Evolutionary conservation across 208 protist genomes (phyloP).

Genomic region (Vickermania ingenoplastis): DNA sequence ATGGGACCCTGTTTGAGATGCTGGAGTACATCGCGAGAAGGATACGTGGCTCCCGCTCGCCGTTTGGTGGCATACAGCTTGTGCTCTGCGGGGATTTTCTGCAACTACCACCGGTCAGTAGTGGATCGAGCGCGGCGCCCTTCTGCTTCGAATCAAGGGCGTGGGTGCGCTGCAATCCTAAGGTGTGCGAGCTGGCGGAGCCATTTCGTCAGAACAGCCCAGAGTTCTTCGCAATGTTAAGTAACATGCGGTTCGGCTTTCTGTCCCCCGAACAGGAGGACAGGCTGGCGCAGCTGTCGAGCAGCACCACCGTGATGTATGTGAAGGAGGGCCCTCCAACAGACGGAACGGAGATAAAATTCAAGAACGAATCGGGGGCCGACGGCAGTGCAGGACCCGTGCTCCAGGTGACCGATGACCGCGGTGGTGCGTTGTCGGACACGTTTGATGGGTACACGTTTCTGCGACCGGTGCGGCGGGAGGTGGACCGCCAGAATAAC

Average conservation of each 20-base stretch:
- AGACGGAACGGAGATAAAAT: too few relatives aligned
- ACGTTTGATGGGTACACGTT: constrained; percentile 58
- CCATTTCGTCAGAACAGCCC: constrained; percentile 60
- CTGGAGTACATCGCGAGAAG: constrained; percentile 65
- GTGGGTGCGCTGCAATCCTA: constrained; percentile 52
- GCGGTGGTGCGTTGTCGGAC: neutral
- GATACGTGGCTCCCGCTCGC: constrained; percentile 34
- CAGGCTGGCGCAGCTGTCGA: constrained; percentile 26
- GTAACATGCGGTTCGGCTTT: constrained; percentile 62
- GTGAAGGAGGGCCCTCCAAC: neutral
- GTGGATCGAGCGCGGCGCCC: neutral
- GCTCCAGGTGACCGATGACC: neutral
- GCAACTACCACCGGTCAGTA: constrained; percentile 73
- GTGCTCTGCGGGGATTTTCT: constrained; percentile 90
- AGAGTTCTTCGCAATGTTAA: constrained; percentile 57
- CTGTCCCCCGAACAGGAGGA: constrained; percentile 23
- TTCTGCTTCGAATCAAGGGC: constrained; percentile 74
- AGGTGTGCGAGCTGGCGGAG: constrained; percentile 45
- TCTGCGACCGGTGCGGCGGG: constrained; percentile 38
- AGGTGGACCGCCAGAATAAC: constrained; percentile 59
- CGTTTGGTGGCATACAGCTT: constrained; percentile 90
- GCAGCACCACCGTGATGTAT: constrained; percentile 9
- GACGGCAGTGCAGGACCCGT: neutral
- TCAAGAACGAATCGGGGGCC: neutral
- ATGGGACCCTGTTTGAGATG: constrained; percentile 63